Evolutionary conservation across 2,329 filamentous ascomycete species (phyloP).

Genomic region (Colletotrichum tamarilloi): DNA sequence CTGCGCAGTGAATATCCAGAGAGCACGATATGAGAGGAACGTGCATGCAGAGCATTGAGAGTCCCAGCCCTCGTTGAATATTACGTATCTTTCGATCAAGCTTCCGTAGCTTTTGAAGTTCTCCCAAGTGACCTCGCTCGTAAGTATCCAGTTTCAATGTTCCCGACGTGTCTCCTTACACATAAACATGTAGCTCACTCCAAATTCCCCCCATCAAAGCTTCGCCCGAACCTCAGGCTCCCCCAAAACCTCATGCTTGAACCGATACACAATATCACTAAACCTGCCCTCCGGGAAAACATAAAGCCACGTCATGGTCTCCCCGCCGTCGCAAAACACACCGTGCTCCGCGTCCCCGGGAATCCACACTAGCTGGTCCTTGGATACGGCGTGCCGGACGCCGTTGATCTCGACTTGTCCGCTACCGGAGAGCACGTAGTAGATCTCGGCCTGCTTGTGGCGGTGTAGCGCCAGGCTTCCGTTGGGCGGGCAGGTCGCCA

Average conservation of each 20-base stretch:
- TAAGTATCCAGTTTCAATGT: neutral
- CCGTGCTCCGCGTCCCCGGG: neutral
- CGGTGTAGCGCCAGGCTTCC: slow-evolving; percentile 40
- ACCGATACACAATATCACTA: neutral
- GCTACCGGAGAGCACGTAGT: slow-evolving; percentile 39
- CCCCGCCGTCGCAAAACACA: neutral
- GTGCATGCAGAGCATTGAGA: neutral
- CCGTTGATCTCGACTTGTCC: slow-evolving; percentile 38
- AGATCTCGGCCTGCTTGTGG: slow-evolving; percentile 42
- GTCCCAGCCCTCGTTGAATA: neutral
- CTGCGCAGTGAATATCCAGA: neutral
- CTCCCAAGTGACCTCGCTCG: neutral
- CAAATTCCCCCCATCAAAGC: neutral
- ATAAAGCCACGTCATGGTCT: neutral
- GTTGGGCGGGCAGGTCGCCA: slow-evolving; percentile 37
- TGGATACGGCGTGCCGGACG: neutral
- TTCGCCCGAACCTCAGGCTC: neutral
- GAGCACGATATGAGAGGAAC: neutral
- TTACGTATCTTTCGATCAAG: neutral
- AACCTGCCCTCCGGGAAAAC: neutral
- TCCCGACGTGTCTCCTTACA: neutral
- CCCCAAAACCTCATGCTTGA: neutral
- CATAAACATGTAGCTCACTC: neutral
- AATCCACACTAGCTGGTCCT: neutral
- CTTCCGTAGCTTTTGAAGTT: neutral